phyloP scores from a whole-genome alignment of 2,329 filamentous ascomycete species.

The Paracoccidioides brasiliensis region DNA sequence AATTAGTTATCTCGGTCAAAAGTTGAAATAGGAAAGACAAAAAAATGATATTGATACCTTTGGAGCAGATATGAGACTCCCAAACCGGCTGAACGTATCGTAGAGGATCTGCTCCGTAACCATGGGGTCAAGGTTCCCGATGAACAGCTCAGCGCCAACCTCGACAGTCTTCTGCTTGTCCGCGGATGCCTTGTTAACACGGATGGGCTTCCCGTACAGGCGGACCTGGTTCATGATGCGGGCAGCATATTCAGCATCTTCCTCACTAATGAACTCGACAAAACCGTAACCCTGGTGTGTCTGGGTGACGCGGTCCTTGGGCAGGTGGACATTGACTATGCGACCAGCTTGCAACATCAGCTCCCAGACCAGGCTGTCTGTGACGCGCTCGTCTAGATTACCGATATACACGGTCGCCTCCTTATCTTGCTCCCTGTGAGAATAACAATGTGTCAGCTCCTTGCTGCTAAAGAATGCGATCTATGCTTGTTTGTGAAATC shows the following conservation, averaged over 20 bases:
- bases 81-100: slow-evolving; percentile 89
- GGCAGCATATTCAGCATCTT: slow-evolving; percentile 92
- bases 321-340: slow-evolving; percentile 95
- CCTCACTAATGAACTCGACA: slow-evolving; percentile 91
- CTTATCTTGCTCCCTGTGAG: slow-evolving; percentile 84
- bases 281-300: slow-evolving; percentile 97
- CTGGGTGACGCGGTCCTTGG: slow-evolving; percentile 94
- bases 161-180: slow-evolving; percentile 91
- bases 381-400: slow-evolving; percentile 93
- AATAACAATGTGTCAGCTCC: slow-evolving; percentile 12
- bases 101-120: slow-evolving; percentile 93
- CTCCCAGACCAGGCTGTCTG: slow-evolving; percentile 85
- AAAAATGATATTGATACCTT: slow-evolving; percentile 48
- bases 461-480: neutral
- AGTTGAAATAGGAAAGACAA: neutral
- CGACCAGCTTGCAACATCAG: slow-evolving; percentile 96
- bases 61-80: slow-evolving; percentile 66
- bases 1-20: slow-evolving; percentile 10
- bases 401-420: slow-evolving; percentile 96
- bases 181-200: slow-evolving; percentile 86
- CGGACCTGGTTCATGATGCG: slow-evolving; percentile 94
- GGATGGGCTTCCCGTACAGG: slow-evolving; percentile 83
- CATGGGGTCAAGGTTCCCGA: slow-evolving; percentile 88
- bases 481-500: too few species aligned
- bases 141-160: slow-evolving; percentile 91